phyloP scores from a whole-genome alignment of 2,329 filamentous ascomycete genomes.

The Mycosphaerella arachidis region DNA sequence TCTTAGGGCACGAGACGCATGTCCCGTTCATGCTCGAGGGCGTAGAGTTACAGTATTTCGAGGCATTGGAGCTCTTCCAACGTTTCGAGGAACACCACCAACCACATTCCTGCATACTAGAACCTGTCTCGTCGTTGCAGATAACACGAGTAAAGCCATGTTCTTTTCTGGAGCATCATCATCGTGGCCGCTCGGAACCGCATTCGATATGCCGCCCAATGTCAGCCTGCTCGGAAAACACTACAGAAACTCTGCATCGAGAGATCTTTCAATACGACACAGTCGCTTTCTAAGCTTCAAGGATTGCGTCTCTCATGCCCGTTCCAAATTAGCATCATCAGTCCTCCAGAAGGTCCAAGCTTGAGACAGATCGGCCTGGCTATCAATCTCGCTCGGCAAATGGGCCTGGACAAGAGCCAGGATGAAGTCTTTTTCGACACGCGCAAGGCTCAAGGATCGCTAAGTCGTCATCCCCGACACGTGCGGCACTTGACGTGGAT shows the following conservation, averaged over 20 bases:
- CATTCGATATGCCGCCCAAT: background rate
- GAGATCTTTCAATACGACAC: background rate
- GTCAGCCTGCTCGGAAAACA: too few species aligned
- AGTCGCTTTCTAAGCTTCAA: constrained; percentile 4
- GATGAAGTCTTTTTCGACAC: too few species aligned
- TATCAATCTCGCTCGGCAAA: background rate
- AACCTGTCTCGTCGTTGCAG: background rate
- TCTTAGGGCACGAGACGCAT: background rate
- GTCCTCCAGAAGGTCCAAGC: background rate
- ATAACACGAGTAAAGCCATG: background rate
- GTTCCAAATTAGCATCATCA: background rate
- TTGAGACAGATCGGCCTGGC: constrained; percentile 5
- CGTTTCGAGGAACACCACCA: constrained; percentile 4
- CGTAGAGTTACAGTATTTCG: background rate
- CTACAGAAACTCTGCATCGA: background rate
- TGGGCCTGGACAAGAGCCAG: too few species aligned
- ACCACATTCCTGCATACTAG: constrained; percentile 4
- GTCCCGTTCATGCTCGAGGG: background rate
- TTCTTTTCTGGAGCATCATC: constrained; percentile 10
- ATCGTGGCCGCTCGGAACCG: background rate
- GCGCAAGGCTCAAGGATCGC: too few species aligned
- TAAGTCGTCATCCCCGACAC: too few species aligned
- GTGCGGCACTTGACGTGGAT: too few species aligned
- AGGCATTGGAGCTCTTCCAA: background rate
- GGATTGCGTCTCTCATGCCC: constrained; percentile 3